Conservation (phyloP, 1,284 basidiomycete species). For the Naganishia albida region DNA sequence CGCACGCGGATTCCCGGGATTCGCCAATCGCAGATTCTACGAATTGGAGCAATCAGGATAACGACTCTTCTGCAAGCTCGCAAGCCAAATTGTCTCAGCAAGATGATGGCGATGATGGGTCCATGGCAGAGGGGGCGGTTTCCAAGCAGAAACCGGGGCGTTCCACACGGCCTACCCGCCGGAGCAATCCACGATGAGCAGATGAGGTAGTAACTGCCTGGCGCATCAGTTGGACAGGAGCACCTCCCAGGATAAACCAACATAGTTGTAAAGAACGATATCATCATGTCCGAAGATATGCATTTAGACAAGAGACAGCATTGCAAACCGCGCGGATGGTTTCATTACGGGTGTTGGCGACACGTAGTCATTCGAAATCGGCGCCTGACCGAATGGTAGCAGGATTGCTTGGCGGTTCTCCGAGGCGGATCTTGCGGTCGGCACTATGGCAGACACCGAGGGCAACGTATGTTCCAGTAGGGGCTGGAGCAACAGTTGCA, state of each 20-base stretch:
- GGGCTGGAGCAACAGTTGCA: constrained; percentile 24
- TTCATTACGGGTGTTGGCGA: constrained; percentile 50
- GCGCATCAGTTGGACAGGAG: too few species aligned
- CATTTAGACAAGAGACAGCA: constrained; percentile 45
- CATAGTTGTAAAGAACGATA: constrained; percentile 9
- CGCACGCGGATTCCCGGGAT: neutral
- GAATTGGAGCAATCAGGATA: neutral
- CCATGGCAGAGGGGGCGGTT: too few species aligned
- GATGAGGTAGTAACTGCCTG: too few species aligned
- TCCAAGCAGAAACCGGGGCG: too few species aligned
- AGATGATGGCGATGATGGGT: too few species aligned
- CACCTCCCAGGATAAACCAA: neutral
- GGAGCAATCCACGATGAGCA: too few species aligned
- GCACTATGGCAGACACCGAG: neutral
- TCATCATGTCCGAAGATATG: neutral
- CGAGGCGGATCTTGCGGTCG: constrained; percentile 1
- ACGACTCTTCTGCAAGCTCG: too few species aligned
- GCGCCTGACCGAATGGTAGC: constrained; percentile 44
- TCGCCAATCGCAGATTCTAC: neutral
- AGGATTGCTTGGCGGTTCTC: constrained; percentile 41
- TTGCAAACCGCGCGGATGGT: constrained; percentile 50
- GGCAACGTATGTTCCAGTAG: constrained; percentile 16
- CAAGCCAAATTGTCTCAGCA: too few species aligned
- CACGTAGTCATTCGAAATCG: constrained; percentile 43
- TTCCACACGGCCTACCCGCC: too few species aligned